Evolutionary conservation across 768 basidiomycete species (phyloP), one percentile per base, ranked within the genome.

Genomic region (Vishniacozyma victoriae): DNA sequence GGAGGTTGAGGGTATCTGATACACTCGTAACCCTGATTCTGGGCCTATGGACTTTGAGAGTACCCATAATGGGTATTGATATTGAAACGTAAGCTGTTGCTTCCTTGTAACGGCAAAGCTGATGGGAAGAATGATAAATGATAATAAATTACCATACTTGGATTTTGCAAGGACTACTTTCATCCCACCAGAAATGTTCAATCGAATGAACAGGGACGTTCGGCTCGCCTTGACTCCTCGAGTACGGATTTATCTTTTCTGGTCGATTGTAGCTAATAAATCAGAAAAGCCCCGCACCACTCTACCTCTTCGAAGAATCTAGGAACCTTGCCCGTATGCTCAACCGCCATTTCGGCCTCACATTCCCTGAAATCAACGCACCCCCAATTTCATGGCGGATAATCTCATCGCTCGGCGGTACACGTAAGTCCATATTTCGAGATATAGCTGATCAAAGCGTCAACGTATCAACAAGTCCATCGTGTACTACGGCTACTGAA

Each of bases 381-480:
- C 81, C 81, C 7, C 84, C 85, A 1, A 71, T 90, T 16, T 75
- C 90, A 27, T 93, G 89, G 89, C 78, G 85, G 14, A 75, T 82
- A 1, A 77, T 84, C 18, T 78, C 80, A 48, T 75, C 76, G 12
- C 74, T 92, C 44, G 79, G 82, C 41, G 83, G 86, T 33, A 82
- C 82, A 46, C 85, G 89, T 92, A 73, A 41, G 88, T 79, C 42
- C 33, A 25, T n/a, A n/a, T 9, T 33, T 33, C 35, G 25, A 36
- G 18, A 19, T 18, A 23, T 20, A 5, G 27, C 29, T 47, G 46
- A 22, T 27, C n/a, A 19, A 29, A 70, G 68, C 67, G 2, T 52
- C 55, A 14, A 58, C 60, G 3, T 64, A 65, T 35, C 22, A 46
- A 11, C 27, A 68, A 40, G 46, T 53, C 38, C 48, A 48, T 15